phyloP scores from a whole-genome alignment of 768 basidiomycete species.

The Strobilomyces echinocephalus region DNA sequence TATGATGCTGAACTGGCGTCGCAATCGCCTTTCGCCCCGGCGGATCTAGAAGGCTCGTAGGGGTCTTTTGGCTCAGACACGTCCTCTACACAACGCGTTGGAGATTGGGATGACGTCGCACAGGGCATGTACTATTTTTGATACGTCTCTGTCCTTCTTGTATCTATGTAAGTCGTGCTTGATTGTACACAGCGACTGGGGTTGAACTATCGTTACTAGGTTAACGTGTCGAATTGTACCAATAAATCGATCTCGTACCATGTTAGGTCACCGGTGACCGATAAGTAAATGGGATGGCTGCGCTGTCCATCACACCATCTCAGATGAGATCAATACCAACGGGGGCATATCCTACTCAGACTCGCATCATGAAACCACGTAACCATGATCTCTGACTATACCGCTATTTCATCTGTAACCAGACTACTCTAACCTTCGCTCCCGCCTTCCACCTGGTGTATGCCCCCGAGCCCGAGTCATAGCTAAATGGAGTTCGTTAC shows the following conservation, averaged over 20 bases:
- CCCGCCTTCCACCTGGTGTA: not conserved
- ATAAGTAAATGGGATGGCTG: conserved; percentile 1
- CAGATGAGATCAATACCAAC: not conserved
- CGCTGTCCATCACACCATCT: not conserved
- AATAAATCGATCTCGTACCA: not conserved
- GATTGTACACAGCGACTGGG: not conserved
- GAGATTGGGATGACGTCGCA: not conserved
- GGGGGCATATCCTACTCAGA: not conserved
- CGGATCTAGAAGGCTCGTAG: conserved; percentile 15
- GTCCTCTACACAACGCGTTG: conserved; percentile 12
- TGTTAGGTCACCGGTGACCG: not conserved
- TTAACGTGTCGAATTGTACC: not conserved
- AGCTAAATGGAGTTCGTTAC: conserved; percentile 4
- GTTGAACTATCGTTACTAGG: not conserved
- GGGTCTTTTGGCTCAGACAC: conserved; percentile 14
- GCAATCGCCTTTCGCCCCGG: not conserved
- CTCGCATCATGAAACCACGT: not conserved
- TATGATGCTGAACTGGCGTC: conserved; percentile 4
- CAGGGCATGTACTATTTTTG: not conserved
- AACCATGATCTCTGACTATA: not conserved
- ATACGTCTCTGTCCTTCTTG: not conserved
- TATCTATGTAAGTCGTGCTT: not conserved
- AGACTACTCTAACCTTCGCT: not conserved
- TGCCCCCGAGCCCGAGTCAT: not conserved
- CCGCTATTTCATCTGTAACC: not conserved